phyloP scores from a whole-genome alignment of 2,329 filamentous ascomycete genomes.

The Ophiostoma australiae region DNA sequence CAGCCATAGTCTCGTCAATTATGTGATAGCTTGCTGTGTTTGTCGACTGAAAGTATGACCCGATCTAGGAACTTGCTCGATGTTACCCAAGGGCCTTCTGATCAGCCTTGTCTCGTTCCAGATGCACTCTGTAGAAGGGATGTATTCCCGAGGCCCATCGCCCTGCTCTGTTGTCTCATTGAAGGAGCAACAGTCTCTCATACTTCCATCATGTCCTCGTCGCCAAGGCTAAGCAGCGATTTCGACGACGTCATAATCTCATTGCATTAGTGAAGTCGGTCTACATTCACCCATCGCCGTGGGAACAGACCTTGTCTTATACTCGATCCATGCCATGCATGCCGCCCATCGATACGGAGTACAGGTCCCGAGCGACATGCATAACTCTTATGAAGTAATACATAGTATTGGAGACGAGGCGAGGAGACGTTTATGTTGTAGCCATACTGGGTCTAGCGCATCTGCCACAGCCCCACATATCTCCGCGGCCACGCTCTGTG shows the following conservation, averaged over 20 bases:
- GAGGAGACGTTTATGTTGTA: background rate
- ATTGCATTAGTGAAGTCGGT: background rate
- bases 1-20: background rate
- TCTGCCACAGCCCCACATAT: background rate
- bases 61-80: background rate
- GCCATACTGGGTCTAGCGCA: background rate
- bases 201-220: background rate
- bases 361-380: background rate
- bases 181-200: background rate
- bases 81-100: background rate
- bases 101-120: background rate
- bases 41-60: background rate
- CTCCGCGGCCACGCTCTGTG: constrained; percentile 19
- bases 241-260: background rate
- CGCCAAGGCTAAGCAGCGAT: background rate
- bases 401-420: background rate
- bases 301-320: constrained; percentile 17
- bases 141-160: background rate
- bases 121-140: background rate
- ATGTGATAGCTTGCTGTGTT: background rate
- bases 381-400: background rate
- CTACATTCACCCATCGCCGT: constrained; percentile 9
- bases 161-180: background rate
- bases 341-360: background rate
- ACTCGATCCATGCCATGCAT: constrained; percentile 1